Evolutionary conservation across 108 stramenopile genomes (phyloP).

Genomic region (Skeletonema marinoi): DNA sequence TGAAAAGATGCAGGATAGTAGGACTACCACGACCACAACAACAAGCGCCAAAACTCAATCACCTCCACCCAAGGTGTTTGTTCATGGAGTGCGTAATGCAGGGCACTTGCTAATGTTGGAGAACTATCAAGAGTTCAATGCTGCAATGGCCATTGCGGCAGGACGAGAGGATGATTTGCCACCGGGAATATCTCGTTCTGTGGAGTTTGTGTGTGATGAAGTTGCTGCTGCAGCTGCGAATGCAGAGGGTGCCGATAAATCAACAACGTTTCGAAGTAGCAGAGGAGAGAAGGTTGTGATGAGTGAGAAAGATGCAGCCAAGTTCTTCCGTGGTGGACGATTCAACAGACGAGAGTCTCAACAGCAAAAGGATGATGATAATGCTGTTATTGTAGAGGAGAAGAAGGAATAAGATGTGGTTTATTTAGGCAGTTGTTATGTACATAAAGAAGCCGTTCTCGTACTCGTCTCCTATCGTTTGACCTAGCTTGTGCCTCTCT

Average conservation of each 20-base stretch:
- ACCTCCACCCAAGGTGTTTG: background rate
- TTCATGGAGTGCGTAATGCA: background rate
- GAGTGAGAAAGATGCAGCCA: background rate
- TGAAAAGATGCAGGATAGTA: background rate
- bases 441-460: no score
- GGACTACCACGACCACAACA: slow-evolving; percentile 50
- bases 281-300: background rate
- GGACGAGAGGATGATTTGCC: slow-evolving; percentile 26
- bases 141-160: slow-evolving; percentile 26
- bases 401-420: background rate
- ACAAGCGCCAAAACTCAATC: slow-evolving; percentile 62
- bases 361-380: background rate
- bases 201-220: background rate
- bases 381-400: background rate
- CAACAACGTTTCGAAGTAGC: background rate
- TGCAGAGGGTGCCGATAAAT: background rate
- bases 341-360: slow-evolving; percentile 1
- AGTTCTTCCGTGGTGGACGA: background rate
- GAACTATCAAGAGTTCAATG: slow-evolving; percentile 67
- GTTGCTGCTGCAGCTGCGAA: slow-evolving; percentile 34
- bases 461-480: no score
- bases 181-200: background rate
- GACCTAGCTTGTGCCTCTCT: no score
- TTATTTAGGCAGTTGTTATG: no score
- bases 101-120: background rate